A percentile compares a stretch with the other conserved stretches of the same genome.
Conservation (phyloP, 768 basidiomycete genomes). For the Naganishia kalamii region DNA sequence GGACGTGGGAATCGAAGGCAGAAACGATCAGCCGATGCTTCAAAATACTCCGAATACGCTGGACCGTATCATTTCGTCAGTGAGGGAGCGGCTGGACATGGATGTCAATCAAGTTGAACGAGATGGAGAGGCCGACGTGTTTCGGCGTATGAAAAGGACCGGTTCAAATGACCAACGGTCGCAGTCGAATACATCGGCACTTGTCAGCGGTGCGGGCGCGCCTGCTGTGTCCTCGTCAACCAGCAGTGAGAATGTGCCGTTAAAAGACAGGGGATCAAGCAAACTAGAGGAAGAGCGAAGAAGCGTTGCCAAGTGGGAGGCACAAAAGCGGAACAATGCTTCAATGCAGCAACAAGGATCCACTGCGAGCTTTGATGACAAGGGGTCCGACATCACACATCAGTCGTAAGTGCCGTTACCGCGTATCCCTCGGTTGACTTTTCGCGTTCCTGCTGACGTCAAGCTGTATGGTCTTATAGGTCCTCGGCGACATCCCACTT, state of each 20-base stretch:
- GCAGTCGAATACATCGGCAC: neutral
- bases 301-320: constrained; percentile 7
- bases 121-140: constrained; percentile 5
- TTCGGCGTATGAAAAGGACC: neutral
- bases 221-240: neutral
- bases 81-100: constrained; percentile 58
- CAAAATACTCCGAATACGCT: constrained; percentile 73
- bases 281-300: constrained; percentile 4
- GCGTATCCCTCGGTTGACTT: too few species aligned
- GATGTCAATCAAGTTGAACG: constrained; percentile 50
- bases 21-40: constrained; percentile 77
- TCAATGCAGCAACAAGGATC: neutral
- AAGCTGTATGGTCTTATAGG: too few species aligned
- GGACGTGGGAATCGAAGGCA: constrained; percentile 76
- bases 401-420: neutral
- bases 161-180: neutral
- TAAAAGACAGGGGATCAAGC: neutral
- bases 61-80: constrained; percentile 61
- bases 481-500: too few species aligned
- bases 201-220: neutral
- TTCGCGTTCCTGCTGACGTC: too few species aligned
- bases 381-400: neutral
- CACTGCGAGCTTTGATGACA: too few species aligned
- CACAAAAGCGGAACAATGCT: neutral
- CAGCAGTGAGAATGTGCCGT: constrained; percentile 19